These are phyloP conservation scores for Xylogone sp. DNA, from an alignment of 2,329 filamentous ascomycete species.

Conservation along the genomic window DNA sequence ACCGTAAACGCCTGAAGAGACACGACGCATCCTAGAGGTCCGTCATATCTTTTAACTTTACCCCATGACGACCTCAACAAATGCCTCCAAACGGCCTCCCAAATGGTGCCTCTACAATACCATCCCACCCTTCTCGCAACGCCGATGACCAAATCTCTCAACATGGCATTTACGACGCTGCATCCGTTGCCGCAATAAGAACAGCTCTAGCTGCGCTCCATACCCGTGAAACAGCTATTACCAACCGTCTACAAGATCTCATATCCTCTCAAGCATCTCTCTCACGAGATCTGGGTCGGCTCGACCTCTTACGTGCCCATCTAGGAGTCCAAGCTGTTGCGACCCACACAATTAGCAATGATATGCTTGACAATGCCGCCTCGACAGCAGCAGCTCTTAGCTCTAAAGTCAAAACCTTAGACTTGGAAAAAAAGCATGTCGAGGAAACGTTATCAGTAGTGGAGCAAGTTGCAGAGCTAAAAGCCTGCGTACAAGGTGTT, in stretches of 20 bases:
- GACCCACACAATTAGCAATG: conserved; percentile 78
- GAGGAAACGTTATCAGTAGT: conserved; percentile 88
- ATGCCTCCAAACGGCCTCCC: conserved; percentile 30
- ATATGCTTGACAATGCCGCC: conserved; percentile 84
- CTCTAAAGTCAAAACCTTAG: conserved; percentile 79
- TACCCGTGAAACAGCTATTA: conserved; percentile 70
- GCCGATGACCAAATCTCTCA: conserved; percentile 10
- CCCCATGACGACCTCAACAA: conserved; percentile 27
- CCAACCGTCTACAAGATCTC: conserved; percentile 69
- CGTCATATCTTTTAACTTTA: neutral
- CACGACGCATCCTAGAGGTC: neutral
- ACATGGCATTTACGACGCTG: conserved; percentile 59
- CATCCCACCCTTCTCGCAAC: conserved; percentile 2
- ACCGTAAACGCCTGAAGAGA: neutral
- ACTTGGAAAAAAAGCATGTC: conserved; percentile 87
- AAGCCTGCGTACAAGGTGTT: conserved; percentile 92
- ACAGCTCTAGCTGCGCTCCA: conserved; percentile 73
- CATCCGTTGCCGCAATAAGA: conserved; percentile 75
- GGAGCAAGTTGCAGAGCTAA: conserved; percentile 94
- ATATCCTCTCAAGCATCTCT: conserved; percentile 83
- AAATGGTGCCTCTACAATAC: conserved; percentile 23
- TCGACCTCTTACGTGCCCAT: conserved; percentile 86
- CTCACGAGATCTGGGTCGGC: conserved; percentile 76
- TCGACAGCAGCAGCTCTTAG: conserved; percentile 83
- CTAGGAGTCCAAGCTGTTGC: conserved; percentile 83